A percentile compares a stretch with the other conserved stretches of the same genome.
Evolutionary conservation across 441 rosid species (phyloP).

Genomic region (Gossypium gossypioides): DNA sequence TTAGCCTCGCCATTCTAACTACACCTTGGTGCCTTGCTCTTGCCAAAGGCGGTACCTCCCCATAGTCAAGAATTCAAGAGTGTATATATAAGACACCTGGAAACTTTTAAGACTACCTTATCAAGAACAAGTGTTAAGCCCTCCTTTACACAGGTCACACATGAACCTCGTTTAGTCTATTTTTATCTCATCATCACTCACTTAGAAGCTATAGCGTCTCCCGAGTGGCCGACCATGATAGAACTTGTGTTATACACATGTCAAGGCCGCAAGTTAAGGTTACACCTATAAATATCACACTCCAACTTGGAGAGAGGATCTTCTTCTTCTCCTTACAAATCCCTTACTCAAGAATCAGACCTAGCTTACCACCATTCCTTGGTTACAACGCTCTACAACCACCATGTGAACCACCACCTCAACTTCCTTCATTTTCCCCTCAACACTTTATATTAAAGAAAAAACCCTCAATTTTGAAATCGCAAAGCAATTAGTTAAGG

Average conservation of each 20-base stretch:
- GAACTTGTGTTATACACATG: neutral
- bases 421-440: neutral
- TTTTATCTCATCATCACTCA: neutral
- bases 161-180: too few relatives aligned
- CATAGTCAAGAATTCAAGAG: neutral
- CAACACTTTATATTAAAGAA: neutral
- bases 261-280: neutral
- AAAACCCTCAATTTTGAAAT: neutral
- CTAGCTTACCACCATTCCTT: neutral
- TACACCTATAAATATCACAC: neutral
- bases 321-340: neutral
- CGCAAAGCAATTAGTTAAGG: neutral
- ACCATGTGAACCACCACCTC: neutral
- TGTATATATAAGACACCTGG: neutral
- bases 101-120: neutral
- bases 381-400: neutral
- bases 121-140: neutral
- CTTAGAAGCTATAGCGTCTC: neutral
- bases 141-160: neutral
- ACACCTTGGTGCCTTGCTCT: neutral
- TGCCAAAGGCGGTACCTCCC: neutral
- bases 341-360: neutral
- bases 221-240: neutral
- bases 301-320: neutral
- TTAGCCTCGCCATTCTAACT: neutral